These are phyloP conservation scores for Hemisphaericaspora lyxosophila DNA, from an alignment of 1,139 yeast genomes.

Conservation along the genomic window DNA sequence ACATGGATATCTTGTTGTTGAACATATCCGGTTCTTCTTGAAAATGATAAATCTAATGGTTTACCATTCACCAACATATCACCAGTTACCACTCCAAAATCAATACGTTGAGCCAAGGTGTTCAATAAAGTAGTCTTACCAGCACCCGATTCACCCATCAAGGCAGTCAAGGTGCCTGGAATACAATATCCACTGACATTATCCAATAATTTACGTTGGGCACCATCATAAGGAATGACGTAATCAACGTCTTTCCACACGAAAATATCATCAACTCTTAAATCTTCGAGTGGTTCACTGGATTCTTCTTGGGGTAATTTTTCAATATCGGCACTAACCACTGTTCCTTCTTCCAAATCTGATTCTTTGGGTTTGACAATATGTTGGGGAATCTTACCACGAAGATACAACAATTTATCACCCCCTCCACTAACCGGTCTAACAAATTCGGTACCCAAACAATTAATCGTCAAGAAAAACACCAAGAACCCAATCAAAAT, in stretches of 20 bases:
- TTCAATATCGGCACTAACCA: conserved; percentile 30
- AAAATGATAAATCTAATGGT: conserved; percentile 51
- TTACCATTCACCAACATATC: conserved; percentile 63
- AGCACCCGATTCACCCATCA: conserved; percentile 73
- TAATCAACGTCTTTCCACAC: conserved; percentile 46
- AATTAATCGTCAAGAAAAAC: conserved; percentile 46
- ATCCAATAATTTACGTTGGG: conserved; percentile 50
- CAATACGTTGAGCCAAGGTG: conserved; percentile 57
- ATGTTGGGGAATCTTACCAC: conserved; percentile 49
- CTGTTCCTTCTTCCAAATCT: conserved; percentile 15
- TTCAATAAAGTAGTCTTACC: conserved; percentile 67
- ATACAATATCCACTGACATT: conserved; percentile 64
- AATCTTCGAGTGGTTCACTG: conserved; percentile 25
- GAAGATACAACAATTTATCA: conserved; percentile 55
- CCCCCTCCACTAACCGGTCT: conserved; percentile 57
- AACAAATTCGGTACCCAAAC: conserved; percentile 50
- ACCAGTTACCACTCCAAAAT: conserved; percentile 62
- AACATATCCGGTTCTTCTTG: conserved; percentile 63
- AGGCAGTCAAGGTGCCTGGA: conserved; percentile 70
- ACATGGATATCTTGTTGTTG: conserved; percentile 67
- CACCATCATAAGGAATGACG: conserved; percentile 37
- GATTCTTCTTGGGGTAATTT: conserved; percentile 28
- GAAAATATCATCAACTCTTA: conserved; percentile 34
- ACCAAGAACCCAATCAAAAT: conserved; percentile 55
- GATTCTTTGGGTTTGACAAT: conserved; percentile 22